Conservation (phyloP, 2,329 filamentous ascomycete species). For the Pezicula rhizophila region DNA sequence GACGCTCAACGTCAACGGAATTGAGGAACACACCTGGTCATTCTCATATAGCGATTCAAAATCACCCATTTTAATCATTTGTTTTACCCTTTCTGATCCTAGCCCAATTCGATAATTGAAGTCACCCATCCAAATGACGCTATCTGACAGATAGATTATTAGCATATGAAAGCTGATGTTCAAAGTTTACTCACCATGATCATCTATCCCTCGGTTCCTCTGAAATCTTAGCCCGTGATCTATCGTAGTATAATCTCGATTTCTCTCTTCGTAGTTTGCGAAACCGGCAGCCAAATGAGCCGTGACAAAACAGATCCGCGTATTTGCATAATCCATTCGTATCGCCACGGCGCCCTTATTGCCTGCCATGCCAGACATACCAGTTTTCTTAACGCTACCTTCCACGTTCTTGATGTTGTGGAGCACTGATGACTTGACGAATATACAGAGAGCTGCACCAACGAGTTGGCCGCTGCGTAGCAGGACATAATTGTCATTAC, state of each 20-base stretch:
- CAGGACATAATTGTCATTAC: constrained; percentile 77
- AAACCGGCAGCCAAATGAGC: constrained; percentile 95
- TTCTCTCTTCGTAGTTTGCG: constrained; percentile 92
- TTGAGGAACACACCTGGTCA: constrained; percentile 61
- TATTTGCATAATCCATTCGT: constrained; percentile 89
- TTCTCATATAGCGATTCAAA: constrained; percentile 81
- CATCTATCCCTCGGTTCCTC: constrained; percentile 81
- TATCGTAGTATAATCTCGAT: constrained; percentile 69
- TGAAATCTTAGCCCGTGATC: constrained; percentile 84
- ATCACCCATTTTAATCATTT: constrained; percentile 66
- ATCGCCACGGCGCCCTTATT: constrained; percentile 98
- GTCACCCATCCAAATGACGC: constrained; percentile 91
- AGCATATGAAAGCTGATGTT: constrained; percentile 6
- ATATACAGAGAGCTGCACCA: constrained; percentile 86
- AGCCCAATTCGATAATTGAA: constrained; percentile 98
- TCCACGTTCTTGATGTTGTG: constrained; percentile 92
- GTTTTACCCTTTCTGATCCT: constrained; percentile 68
- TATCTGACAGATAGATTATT: constrained; percentile 39
- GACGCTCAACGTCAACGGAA: background rate
- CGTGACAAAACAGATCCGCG: constrained; percentile 89
- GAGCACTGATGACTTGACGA: constrained; percentile 74
- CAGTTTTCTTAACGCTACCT: constrained; percentile 87
- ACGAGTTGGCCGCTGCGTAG: constrained; percentile 90
- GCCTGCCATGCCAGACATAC: constrained; percentile 92
- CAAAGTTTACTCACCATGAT: constrained; percentile 57